Conservation (phyloP, 2,329 filamentous ascomycete species). For the Verticillium zaregamsianum region DNA sequence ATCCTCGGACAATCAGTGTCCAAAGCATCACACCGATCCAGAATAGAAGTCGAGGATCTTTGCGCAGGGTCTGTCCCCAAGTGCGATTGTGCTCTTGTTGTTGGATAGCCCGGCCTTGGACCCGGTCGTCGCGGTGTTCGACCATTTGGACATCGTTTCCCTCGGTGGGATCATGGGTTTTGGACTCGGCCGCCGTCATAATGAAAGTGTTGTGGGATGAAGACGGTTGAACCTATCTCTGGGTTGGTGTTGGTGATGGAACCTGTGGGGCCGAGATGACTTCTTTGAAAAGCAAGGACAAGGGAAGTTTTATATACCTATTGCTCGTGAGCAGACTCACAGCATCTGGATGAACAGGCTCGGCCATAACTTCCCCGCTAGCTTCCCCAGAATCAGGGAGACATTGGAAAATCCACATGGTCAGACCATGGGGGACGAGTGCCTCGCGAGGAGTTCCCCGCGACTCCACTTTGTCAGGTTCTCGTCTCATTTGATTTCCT, state of each 20-base stretch:
- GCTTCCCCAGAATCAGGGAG: not conserved
- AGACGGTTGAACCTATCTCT: not conserved
- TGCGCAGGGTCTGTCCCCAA: conserved; percentile 18
- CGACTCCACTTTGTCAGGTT: not conserved
- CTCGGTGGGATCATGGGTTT: not conserved
- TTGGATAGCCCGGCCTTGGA: conserved; percentile 19
- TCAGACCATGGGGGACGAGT: not conserved
- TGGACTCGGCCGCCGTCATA: not conserved
- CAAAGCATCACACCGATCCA: conserved; percentile 25
- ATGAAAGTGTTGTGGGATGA: not conserved
- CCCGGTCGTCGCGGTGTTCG: conserved; percentile 1
- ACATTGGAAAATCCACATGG: not conserved
- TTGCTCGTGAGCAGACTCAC: not conserved
- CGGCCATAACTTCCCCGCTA: not conserved
- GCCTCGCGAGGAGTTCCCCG: not conserved
- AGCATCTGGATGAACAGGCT: not conserved
- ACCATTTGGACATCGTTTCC: not conserved
- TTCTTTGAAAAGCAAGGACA: not conserved
- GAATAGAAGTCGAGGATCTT: conserved; percentile 22
- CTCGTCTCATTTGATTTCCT: not conserved
- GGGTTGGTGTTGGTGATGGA: not conserved
- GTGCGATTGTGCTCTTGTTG: conserved; percentile 22
- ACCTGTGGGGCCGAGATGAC: not conserved
- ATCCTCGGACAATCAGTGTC: conserved; percentile 23
- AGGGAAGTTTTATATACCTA: not conserved